Evolutionary conservation across 1,284 basidiomycete species (phyloP).

Genomic region (Sanghuangporus sanghuang): DNA sequence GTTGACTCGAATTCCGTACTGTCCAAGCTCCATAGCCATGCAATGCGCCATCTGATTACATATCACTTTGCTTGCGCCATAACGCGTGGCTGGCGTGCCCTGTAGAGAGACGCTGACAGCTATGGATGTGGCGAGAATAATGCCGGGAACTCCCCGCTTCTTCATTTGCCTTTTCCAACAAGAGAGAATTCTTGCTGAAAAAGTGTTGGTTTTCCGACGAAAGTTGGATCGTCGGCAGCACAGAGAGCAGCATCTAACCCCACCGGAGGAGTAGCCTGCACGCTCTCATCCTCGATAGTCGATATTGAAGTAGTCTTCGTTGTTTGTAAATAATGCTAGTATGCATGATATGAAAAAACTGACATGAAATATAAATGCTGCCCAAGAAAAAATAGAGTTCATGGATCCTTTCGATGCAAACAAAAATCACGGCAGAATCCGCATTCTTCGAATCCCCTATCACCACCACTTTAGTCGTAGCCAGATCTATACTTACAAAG

Average conservation of each 20-base stretch:
- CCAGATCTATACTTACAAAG: no score
- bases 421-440: no score
- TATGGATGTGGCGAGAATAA: background rate
- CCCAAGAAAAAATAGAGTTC: no score
- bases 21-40: constrained; percentile 79
- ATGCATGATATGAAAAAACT: no score
- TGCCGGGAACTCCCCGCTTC: background rate
- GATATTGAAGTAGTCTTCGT: no score
- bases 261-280: background rate
- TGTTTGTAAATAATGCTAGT: no score
- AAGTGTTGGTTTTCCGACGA: background rate
- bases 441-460: no score
- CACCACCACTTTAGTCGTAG: no score
- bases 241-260: background rate
- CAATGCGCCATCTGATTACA: constrained; percentile 80
- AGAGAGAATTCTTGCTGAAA: constrained; percentile 29
- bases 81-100: constrained; percentile 73
- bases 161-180: constrained; percentile 22
- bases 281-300: no score
- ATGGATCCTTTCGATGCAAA: no score
- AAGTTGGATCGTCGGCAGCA: background rate
- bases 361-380: no score
- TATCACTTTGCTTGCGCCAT: constrained; percentile 79
- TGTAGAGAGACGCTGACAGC: background rate
- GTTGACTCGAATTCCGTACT: constrained; percentile 67